Conservation (phyloP, 2,329 filamentous ascomycete species). For the Stachybotrys echinatus region DNA sequence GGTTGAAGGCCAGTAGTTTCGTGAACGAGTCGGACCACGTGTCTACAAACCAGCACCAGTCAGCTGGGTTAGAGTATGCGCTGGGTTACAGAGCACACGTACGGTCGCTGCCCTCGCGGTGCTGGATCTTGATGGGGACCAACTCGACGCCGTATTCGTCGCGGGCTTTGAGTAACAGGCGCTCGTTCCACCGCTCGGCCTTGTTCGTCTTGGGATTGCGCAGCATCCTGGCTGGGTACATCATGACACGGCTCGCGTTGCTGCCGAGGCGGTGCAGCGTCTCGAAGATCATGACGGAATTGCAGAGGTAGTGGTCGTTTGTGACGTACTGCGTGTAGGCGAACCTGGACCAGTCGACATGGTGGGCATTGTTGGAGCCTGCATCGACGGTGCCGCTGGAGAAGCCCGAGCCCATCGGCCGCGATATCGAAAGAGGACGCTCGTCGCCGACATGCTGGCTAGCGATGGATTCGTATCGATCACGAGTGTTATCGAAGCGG, state of each 20-base stretch:
- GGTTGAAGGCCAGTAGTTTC: neutral
- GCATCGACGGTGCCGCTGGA: too few species aligned
- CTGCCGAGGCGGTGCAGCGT: conserved; percentile 28
- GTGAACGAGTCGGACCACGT: conserved; percentile 1
- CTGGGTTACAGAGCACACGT: conserved; percentile 8
- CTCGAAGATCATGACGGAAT: conserved; percentile 41
- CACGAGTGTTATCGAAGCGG: too few species aligned
- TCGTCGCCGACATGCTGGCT: too few species aligned
- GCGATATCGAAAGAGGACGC: too few species aligned
- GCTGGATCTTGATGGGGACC: conserved; percentile 30
- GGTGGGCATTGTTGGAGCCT: too few species aligned
- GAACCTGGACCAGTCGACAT: conserved; percentile 34
- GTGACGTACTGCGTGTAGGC: conserved; percentile 42
- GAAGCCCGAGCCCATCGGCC: too few species aligned
- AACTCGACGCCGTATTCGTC: conserved; percentile 35
- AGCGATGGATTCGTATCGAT: too few species aligned
- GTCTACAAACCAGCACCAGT: neutral
- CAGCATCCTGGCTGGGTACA: conserved; percentile 33
- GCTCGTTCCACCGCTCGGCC: conserved; percentile 16
- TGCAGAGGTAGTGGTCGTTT: conserved; percentile 35
- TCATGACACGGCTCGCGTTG: conserved; percentile 34
- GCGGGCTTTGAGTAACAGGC: conserved; percentile 29
- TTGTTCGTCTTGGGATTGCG: conserved; percentile 17
- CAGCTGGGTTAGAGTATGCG: neutral
- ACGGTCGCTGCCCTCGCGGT: conserved; percentile 24